Conservation (phyloP, 1,284 basidiomycete genomes). For the Trichosporon sp. region DNA sequence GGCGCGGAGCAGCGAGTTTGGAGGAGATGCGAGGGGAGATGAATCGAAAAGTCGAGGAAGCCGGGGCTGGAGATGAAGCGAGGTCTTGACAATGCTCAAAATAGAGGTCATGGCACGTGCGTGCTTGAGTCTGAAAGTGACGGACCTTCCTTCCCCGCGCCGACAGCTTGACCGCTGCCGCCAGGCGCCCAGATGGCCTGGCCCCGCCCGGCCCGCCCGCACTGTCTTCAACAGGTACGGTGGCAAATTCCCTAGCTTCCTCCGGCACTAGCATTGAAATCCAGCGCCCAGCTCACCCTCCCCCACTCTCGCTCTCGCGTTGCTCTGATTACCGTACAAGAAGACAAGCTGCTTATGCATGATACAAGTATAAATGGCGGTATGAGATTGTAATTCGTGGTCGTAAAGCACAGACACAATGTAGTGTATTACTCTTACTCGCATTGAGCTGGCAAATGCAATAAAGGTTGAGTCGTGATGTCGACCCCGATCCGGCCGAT, state of each 20-base stretch:
- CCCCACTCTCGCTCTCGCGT: background rate
- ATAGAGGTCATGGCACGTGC: constrained; percentile 3
- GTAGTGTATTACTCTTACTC: background rate
- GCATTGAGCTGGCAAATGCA: constrained; percentile 1
- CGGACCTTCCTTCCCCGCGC: background rate
- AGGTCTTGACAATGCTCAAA: background rate
- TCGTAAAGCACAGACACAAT: constrained; percentile 1
- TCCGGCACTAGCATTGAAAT: background rate
- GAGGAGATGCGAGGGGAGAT: background rate
- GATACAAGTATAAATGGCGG: background rate
- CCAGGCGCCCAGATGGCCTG: background rate
- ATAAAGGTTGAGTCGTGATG: background rate
- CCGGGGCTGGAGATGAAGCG: background rate
- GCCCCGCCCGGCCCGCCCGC: too few relatives aligned
- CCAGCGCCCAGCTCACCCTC: background rate
- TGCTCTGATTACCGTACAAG: background rate
- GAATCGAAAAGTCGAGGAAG: constrained; percentile 2
- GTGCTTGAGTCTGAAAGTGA: background rate
- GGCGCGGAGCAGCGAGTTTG: background rate
- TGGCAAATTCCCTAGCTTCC: background rate
- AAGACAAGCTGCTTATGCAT: background rate
- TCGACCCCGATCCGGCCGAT: background rate
- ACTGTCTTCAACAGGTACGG: background rate
- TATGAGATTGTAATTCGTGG: background rate
- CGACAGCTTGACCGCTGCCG: background rate